Percentiles rank a stretch among this genome's conserved stretches.
phyloP scores from a whole-genome alignment of 306 rosid genomes.

The Prunus fruticosa region DNA sequence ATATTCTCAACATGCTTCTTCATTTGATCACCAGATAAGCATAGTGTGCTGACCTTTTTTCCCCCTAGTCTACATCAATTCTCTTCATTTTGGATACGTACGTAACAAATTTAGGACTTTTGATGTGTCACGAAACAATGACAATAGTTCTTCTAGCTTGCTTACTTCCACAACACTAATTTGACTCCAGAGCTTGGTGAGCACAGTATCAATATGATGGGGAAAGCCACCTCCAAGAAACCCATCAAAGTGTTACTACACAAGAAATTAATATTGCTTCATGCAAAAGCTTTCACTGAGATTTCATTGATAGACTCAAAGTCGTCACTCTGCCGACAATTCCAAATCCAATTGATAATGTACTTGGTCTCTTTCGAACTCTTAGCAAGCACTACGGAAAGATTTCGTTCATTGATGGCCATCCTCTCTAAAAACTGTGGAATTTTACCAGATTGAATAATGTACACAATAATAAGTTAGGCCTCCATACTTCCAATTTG shows the following conservation, averaged over 20 bases:
- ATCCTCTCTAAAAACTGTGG: neutral
- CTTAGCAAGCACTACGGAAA: neutral
- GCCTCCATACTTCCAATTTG: neutral
- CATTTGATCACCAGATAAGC: neutral
- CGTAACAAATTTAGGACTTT: neutral
- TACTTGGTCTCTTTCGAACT: constrained; percentile 1
- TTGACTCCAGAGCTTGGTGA: constrained; percentile 2
- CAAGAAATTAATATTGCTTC: neutral
- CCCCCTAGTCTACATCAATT: neutral
- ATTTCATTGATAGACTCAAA: neutral
- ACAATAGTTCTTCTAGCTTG: neutral
- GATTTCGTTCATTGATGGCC: neutral
- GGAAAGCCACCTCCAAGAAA: neutral
- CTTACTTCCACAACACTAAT: neutral
- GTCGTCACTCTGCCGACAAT: neutral
- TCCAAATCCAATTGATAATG: neutral
- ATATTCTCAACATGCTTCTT: neutral
- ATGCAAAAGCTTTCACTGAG: neutral
- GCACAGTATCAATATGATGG: constrained; percentile 4
- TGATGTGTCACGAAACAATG: neutral
- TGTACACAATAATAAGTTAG: neutral
- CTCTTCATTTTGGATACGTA: neutral
- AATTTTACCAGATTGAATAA: neutral
- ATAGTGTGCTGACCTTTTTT: too few relatives aligned
- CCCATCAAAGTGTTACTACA: neutral